Evolutionary conservation across 495 filamentous ascomycete genomes (phyloP).

Genomic region (Penicillium bovifimosum): DNA sequence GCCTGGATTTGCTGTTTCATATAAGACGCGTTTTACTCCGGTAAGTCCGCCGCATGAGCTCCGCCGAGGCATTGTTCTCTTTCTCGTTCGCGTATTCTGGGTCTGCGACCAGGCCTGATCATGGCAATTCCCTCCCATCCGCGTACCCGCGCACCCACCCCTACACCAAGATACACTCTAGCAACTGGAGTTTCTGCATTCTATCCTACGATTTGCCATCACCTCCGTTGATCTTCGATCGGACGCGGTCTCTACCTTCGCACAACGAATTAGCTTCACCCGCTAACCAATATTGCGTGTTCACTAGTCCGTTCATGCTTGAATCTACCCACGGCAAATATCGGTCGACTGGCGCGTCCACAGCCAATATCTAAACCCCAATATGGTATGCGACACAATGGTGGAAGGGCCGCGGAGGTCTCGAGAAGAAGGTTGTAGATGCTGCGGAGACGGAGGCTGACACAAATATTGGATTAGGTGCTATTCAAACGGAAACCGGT

Average conservation of each 20-base stretch:
- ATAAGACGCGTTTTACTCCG: slow-evolving; percentile 20
- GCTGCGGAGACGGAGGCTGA: slow-evolving; percentile 15
- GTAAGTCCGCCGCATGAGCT: slow-evolving; percentile 4
- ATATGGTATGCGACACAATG: slow-evolving; percentile 32
- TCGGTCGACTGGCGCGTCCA: slow-evolving; percentile 30
- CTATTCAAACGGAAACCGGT: slow-evolving; percentile 95
- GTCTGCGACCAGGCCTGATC: slow-evolving; percentile 7
- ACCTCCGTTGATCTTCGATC: background rate
- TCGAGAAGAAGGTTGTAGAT: slow-evolving; percentile 1
- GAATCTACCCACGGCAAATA: slow-evolving; percentile 14
- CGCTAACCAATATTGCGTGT: slow-evolving; percentile 17
- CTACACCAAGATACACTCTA: background rate
- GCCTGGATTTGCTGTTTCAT: background rate
- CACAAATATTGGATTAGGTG: slow-evolving; percentile 51
- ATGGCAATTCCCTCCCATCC: background rate
- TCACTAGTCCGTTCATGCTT: slow-evolving; percentile 23
- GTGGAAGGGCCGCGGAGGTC: background rate
- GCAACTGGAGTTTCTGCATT: background rate
- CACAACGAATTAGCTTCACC: background rate
- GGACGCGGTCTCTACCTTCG: slow-evolving; percentile 5
- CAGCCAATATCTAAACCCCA: slow-evolving; percentile 20
- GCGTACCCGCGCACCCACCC: background rate
- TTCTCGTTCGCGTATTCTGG: background rate
- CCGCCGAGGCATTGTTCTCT: background rate
- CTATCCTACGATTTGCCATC: background rate